Evolutionary conservation across 148 eudicot genomes (phyloP), one percentile per base, ranked within the genome.

Genomic region (Chenopodium berlandieri): DNA sequence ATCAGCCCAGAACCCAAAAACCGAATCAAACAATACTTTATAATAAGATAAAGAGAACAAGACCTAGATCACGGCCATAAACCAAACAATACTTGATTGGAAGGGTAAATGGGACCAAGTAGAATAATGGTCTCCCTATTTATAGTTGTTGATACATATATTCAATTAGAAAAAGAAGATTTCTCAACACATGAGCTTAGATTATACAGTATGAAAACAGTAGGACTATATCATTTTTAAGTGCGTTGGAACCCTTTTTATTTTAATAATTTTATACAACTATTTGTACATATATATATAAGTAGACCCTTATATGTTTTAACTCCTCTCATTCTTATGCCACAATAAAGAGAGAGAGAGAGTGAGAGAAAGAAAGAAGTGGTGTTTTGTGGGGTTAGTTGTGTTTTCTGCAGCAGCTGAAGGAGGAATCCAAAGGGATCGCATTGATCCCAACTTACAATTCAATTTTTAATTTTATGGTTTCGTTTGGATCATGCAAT

Each of bases 351-450:
- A 72, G 50, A 60, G 20, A 14, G 37, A 80, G 75, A 37, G 46
- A 75, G 62, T 30, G 73, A 74, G 32, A 69, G 46, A 82, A 23
- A n/a, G 77, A 62, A 19, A 25, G 40, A 67, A 69, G 76, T 56
- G 67, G 25, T 37, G 65, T 9, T 54, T 23, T 37, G 8, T 22
- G 19, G 52, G 31, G 80, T 5, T n/a, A 40, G 75, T 50, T 75
- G 14, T 27, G 62, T 10, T 75, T 62, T 62, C 48, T 80, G 79
- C 89, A 78, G 92, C 91, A 77, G 82, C 88, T 89, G 85, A 58
- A 87, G 94, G 89, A 94, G 85, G 88, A 82, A 92, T 94, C 97
- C 97, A 94, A 94, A 94, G 97, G 97, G 97, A 94, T 94, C 97
- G 97, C 97, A 94, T 92, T 94, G 97, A 94, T 94, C 97, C 93